Evolutionary conservation across 805 yeast species (phyloP).

Genomic region (Hyphopichia homilentoma): DNA sequence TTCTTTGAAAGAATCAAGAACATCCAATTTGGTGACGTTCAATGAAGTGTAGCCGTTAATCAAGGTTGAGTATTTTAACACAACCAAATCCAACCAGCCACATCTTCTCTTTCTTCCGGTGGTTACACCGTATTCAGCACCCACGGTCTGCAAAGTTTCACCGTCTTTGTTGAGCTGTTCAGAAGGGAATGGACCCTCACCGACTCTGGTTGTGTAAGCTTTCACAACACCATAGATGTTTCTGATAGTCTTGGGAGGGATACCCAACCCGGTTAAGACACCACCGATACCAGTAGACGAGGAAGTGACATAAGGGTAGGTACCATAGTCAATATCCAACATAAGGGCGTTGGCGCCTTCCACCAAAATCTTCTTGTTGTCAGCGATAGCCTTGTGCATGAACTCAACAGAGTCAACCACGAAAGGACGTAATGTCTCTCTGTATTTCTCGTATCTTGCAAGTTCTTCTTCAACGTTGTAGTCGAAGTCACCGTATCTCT

Average conservation of each 20-base stretch:
- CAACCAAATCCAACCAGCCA: slow-evolving; percentile 98
- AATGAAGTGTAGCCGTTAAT: slow-evolving; percentile 94
- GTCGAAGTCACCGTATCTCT: slow-evolving; percentile 91
- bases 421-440: slow-evolving; percentile 76
- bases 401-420: slow-evolving; percentile 90
- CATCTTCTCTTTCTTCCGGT: slow-evolving; percentile 99
- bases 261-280: slow-evolving; percentile 92
- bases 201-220: slow-evolving; percentile 98
- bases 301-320: slow-evolving; percentile 96
- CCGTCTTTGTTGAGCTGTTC: slow-evolving; percentile 90
- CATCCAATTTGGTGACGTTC: slow-evolving; percentile 94
- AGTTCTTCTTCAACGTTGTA: slow-evolving; percentile 81
- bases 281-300: slow-evolving; percentile 97
- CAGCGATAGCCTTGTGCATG: slow-evolving; percentile 71
- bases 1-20: slow-evolving; percentile 84
- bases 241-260: slow-evolving; percentile 83
- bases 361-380: slow-evolving; percentile 81
- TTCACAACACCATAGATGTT: slow-evolving; percentile 94
- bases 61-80: slow-evolving; percentile 81
- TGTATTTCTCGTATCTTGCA: slow-evolving; percentile 67
- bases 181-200: slow-evolving; percentile 99
- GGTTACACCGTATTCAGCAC: slow-evolving; percentile 96
- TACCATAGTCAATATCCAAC: slow-evolving; percentile 97
- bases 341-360: slow-evolving; percentile 98
- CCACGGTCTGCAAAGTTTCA: slow-evolving; percentile 81